phyloP scores from a whole-genome alignment of 176 grass and related monocot genomes.

The Hsuehochloa calcarea region DNA sequence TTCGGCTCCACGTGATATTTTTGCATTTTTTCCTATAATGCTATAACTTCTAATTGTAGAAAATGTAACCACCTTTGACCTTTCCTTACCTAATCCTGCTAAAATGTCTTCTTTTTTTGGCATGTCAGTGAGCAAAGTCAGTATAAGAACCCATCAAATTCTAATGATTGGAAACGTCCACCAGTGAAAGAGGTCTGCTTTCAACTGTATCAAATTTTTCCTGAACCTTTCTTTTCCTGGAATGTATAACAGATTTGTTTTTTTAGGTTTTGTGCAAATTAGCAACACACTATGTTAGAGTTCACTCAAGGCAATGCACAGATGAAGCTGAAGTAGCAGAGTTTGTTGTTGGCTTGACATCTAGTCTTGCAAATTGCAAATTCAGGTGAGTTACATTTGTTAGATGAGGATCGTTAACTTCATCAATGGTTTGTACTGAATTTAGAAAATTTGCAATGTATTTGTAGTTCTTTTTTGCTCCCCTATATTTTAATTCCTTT shows the following conservation, averaged over 20 bases:
- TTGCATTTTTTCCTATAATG: not conserved
- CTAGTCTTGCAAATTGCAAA: constrained; percentile 75
- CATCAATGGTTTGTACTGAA: not conserved
- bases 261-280: constrained; percentile 70
- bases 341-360: constrained; percentile 83
- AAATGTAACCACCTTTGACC: not conserved
- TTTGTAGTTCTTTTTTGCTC: not conserved
- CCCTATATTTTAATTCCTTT: not conserved
- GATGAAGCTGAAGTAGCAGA: constrained; percentile 40
- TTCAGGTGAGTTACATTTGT: constrained; percentile 51
- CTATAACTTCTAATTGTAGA: not conserved
- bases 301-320: constrained; percentile 82
- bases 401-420: not conserved
- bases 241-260: constrained; percentile 12
- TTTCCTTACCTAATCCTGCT: not conserved
- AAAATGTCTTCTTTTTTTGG: constrained; percentile 1
- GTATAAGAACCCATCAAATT: constrained; percentile 27
- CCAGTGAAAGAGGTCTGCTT: constrained; percentile 68
- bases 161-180: constrained; percentile 58
- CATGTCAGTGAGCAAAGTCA: no score
- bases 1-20: not conserved
- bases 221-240: not conserved
- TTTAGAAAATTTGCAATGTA: not conserved
- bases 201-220: constrained; percentile 1
- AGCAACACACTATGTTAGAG: constrained; percentile 63